These are phyloP conservation scores for Knufia petricola DNA, from an alignment of 2,329 filamentous ascomycete genomes.

Conservation along the genomic window DNA sequence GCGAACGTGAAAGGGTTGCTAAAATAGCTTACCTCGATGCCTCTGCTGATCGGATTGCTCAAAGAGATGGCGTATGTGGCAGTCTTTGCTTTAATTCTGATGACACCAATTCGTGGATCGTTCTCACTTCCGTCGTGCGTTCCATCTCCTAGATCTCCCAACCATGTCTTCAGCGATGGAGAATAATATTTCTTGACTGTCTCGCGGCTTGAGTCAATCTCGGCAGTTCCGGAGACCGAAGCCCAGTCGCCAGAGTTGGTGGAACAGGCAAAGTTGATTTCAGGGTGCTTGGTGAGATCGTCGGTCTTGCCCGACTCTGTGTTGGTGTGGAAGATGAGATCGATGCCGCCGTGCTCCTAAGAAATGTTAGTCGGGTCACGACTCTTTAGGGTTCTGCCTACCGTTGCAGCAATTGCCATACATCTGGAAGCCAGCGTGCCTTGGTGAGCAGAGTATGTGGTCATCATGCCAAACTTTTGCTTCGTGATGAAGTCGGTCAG, in stretches of 20 bases:
- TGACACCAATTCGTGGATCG: conserved; percentile 73
- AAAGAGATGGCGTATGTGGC: conserved; percentile 60
- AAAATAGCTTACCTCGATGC: conserved; percentile 49
- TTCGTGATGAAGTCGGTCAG: conserved; percentile 60
- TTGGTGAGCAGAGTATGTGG: conserved; percentile 57
- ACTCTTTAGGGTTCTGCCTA: conserved; percentile 30
- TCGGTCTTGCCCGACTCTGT: conserved; percentile 81
- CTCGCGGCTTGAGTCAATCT: conserved; percentile 58
- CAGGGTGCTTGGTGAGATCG: conserved; percentile 61
- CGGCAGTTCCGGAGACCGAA: conserved; percentile 65
- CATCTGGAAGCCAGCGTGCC: conserved; percentile 67
- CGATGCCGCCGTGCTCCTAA: conserved; percentile 67
- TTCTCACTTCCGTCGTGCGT: conserved; percentile 71
- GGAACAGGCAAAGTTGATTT: conserved; percentile 75
- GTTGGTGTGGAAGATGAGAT: conserved; percentile 86
- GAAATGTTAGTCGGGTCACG: background rate
- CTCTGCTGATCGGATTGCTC: conserved; percentile 54
- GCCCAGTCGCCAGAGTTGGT: conserved; percentile 73
- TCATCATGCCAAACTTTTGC: conserved; percentile 84
- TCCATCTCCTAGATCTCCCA: conserved; percentile 76
- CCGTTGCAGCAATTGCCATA: conserved; percentile 75
- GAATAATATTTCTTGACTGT: conserved; percentile 68
- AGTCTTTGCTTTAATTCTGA: conserved; percentile 62
- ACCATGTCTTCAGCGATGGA: conserved; percentile 66
- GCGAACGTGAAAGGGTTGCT: background rate